These are phyloP conservation scores for Omphalotus olearius DNA, from an alignment of 1,284 basidiomycete species.

Conservation along the genomic window DNA sequence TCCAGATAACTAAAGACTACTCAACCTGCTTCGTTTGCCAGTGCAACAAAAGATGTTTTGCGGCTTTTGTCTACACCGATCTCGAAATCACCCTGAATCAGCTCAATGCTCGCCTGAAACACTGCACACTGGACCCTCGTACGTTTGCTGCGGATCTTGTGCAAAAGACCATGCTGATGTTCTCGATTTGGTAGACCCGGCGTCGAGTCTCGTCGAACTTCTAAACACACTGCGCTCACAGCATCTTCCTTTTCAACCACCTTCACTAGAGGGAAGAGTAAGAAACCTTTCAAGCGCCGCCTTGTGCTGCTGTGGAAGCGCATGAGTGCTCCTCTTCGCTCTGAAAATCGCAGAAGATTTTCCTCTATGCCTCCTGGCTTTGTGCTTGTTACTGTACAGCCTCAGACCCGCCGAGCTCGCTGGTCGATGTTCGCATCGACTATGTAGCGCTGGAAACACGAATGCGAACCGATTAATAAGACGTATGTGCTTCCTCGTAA, in stretches of 20 bases:
- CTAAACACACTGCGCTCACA: too few relatives aligned
- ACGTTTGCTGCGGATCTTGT: neutral
- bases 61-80: neutral
- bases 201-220: too few relatives aligned
- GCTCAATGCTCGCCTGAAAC: neutral
- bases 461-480: too few relatives aligned
- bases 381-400: conserved; percentile 8
- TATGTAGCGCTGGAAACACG: neutral
- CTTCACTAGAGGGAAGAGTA: neutral
- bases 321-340: conserved; percentile 17
- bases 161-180: too few relatives aligned
- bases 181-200: neutral
- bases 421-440: neutral
- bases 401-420: neutral
- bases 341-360: conserved; percentile 24
- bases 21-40: neutral
- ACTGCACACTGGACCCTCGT: neutral
- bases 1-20: too few relatives aligned
- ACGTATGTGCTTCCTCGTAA: too few relatives aligned
- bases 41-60: neutral
- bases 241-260: neutral
- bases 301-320: conserved; percentile 27
- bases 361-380: conserved; percentile 31
- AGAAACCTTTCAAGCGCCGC: conserved; percentile 20
- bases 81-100: neutral